phyloP scores from a whole-genome alignment of 2,329 filamentous ascomycete genomes.

The Nakataea oryzae region DNA sequence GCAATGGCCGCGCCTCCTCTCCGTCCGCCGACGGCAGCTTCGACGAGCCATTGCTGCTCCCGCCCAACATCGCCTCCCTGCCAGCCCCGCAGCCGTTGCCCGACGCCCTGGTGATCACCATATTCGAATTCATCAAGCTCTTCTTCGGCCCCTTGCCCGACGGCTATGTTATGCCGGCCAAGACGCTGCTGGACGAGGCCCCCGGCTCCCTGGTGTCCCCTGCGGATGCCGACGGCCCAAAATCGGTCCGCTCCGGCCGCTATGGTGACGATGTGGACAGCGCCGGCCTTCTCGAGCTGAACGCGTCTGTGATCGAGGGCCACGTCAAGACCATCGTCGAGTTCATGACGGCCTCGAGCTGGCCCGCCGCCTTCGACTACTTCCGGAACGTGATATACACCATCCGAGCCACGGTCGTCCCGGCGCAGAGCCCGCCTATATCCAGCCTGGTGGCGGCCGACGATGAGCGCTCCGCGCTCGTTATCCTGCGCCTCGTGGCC shows the following conservation, averaged over 20 bases:
- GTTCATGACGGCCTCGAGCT: constrained; percentile 55
- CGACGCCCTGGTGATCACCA: constrained; percentile 38
- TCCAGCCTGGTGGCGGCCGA: constrained; percentile 28
- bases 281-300: constrained; percentile 20
- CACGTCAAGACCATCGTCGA: constrained; percentile 48
- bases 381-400: constrained; percentile 40
- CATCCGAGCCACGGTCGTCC: constrained; percentile 25
- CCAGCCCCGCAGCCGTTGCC: constrained; percentile 30
- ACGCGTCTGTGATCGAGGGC: constrained; percentile 37
- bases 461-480: constrained; percentile 40
- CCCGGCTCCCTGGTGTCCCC: constrained; percentile 12
- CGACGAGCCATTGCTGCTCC: constrained; percentile 4
- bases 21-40: background rate
- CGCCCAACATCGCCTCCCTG: constrained; percentile 12
- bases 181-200: constrained; percentile 44
- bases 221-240: background rate
- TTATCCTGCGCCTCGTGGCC: constrained; percentile 47
- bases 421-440: constrained; percentile 23
- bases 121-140: constrained; percentile 44
- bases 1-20: constrained; percentile 6
- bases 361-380: constrained; percentile 49
- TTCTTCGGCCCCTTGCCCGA: constrained; percentile 51
- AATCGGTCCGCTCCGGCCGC: constrained; percentile 6
- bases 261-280: constrained; percentile 23
- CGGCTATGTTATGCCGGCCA: constrained; percentile 42